Base-by-base conservation (phyloP, 2,329 filamentous ascomycete genomes). In the Ophiosphaerella narmari region DNA sequence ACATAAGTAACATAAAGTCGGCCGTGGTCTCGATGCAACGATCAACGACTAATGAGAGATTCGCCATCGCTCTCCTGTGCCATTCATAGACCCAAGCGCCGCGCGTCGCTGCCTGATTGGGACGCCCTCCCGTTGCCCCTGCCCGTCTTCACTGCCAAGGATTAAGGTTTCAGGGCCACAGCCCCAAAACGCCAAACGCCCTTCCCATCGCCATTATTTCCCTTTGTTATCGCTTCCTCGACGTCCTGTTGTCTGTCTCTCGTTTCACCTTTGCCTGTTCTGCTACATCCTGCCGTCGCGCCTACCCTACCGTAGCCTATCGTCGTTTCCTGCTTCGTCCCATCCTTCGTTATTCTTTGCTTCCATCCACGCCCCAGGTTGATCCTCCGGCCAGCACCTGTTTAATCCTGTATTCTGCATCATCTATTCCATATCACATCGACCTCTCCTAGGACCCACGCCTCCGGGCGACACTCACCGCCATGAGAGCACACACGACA, bases 401-500 rank as follows among this genome's bases (percentile, higher is more conserved):
- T 71, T 70, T 70, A 67, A 68, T 67, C 46, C 43, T 46, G 34
- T 35, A 39, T 59, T 26, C 23, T 36, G n/a, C 18, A 42, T 42
- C 46, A 37, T 46, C 45, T 48, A 46, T 54, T 34, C 38, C 43
- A 39, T 48, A 51, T 48, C 48, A 43, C 40, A 54, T 60, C 60
- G 39, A 53, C 54, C 24, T 50, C 44, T 34, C 48, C 37, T 31
- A 35, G 40, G 48, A 29, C 26, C 50, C 43, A 55, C 66, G 68
- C 70, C 67, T 58, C 43, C 58, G 59, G 68, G 68, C 70, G 68
- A 51, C 48, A 43, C 32, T 51, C 48, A 60, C 38, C 7, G 26
- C 11, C 43, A 73, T 73, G 70, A 67, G 67, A 55, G 50, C 59
- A 38, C 67, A 70, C 62, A 64, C 55, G 52, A 66, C 69, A 59